Conservation (phyloP, 805 yeast genomes). For the Saturnispora sanitii region DNA sequence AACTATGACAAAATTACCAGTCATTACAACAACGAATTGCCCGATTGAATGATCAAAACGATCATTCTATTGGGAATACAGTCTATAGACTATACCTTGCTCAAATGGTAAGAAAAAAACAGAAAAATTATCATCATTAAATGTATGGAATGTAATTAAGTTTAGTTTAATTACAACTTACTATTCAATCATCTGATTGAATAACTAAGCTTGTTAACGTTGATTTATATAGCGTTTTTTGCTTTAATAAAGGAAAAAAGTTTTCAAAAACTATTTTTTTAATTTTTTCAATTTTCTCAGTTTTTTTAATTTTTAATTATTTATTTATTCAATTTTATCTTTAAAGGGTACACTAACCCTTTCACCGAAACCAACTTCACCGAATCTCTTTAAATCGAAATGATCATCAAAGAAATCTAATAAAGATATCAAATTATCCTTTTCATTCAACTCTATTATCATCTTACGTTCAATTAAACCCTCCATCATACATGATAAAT, state of each 20-base stretch:
- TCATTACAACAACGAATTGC: conserved; percentile 41
- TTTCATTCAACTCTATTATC: conserved; percentile 55
- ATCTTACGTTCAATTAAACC: conserved; percentile 36
- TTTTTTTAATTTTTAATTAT: not conserved
- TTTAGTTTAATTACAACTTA: too few species aligned
- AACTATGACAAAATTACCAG: conserved; percentile 78
- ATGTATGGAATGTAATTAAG: too few species aligned
- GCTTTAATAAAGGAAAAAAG: not conserved
- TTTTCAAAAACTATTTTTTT: not conserved
- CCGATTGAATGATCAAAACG: conserved; percentile 41
- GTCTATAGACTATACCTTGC: conserved; percentile 18
- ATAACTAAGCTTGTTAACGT: too few species aligned
- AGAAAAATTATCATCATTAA: conserved; percentile 25
- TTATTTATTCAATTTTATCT: not conserved
- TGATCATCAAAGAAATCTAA: conserved; percentile 73
- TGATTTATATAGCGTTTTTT: too few species aligned
- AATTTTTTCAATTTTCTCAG: not conserved
- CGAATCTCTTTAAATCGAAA: conserved; percentile 56
- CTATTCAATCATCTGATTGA: too few species aligned
- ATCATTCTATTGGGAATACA: conserved; percentile 9
- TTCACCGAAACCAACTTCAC: conserved; percentile 62
- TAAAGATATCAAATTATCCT: conserved; percentile 48
- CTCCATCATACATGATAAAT: conserved; percentile 78
- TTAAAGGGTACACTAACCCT: conserved; percentile 22
- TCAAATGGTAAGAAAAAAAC: conserved; percentile 25